A percentile compares a stretch with the other conserved stretches of the same genome.
phyloP scores from a whole-genome alignment of 306 rosid species.

The Sechiopsis laciniata region DNA sequence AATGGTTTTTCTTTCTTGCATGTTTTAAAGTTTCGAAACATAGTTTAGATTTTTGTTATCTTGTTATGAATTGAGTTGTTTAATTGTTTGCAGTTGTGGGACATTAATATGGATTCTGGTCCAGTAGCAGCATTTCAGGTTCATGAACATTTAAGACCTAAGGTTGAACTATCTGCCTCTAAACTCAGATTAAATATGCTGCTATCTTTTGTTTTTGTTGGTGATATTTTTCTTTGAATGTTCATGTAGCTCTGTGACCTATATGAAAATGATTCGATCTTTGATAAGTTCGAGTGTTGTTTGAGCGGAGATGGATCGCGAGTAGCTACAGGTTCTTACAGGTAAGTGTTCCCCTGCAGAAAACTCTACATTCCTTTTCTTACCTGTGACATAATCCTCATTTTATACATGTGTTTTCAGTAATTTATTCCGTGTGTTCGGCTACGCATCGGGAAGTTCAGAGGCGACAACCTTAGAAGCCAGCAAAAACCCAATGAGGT shows the following conservation, averaged over 20 bases:
- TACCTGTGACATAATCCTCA: constrained; percentile 19
- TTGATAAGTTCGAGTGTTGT: constrained; percentile 93
- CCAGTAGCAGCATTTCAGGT: constrained; percentile 52
- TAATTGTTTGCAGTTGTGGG: constrained; percentile 43
- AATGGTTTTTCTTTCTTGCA: not conserved
- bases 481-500: constrained; percentile 99
- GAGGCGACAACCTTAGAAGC: constrained; percentile 91
- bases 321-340: constrained; percentile 92
- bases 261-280: constrained; percentile 93
- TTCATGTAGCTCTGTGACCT: constrained; percentile 71
- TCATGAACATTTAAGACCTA: constrained; percentile 84
- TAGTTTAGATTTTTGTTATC: constrained; percentile 11
- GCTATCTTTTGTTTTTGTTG: not conserved
- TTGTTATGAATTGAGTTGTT: constrained; percentile 7
- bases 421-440: constrained; percentile 91
- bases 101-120: constrained; percentile 55
- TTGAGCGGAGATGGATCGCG: constrained; percentile 86
- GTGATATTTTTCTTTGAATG: constrained; percentile 23
- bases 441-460: constrained; percentile 69
- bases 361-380: not conserved
- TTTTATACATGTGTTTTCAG: constrained; percentile 43
- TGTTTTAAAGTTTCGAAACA: not conserved
- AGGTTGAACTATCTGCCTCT: constrained; percentile 41
- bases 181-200: constrained; percentile 4
- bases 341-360: constrained; percentile 38